phyloP scores from a whole-genome alignment of 257 asterid species.

The Gentiana macrophylla region DNA sequence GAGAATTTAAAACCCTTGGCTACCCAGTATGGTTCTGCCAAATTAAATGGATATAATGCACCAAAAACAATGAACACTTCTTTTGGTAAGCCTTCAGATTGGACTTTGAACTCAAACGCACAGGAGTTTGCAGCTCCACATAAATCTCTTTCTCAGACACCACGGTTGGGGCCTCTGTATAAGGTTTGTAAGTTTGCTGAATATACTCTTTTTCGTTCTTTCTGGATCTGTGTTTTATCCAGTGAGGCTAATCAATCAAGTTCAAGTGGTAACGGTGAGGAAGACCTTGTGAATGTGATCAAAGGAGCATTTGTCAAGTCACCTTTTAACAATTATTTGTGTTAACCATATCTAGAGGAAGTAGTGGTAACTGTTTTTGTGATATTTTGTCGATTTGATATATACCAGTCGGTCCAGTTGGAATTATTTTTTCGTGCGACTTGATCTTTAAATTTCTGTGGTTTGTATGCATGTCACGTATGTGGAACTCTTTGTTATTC shows the following conservation, averaged over 20 bases:
- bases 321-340: too few species aligned
- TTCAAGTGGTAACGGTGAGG: too few species aligned
- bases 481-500: background rate
- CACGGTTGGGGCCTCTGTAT: constrained; percentile 34
- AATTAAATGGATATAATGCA: constrained; percentile 28
- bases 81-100: constrained; percentile 17
- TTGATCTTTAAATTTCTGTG: too few species aligned
- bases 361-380: too few species aligned
- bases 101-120: constrained; percentile 29
- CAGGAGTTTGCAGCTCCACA: constrained; percentile 27
- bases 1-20: constrained; percentile 25
- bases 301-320: too few species aligned
- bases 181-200: constrained; percentile 27
- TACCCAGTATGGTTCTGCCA: constrained; percentile 33
- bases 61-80: constrained; percentile 18
- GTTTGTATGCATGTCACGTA: background rate
- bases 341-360: too few species aligned
- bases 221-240: too few species aligned
- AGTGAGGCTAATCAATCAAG: too few species aligned
- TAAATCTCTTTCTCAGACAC: constrained; percentile 39
- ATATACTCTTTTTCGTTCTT: background rate
- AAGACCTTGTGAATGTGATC: too few species aligned
- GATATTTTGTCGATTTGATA: too few species aligned
- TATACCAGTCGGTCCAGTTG: too few species aligned
- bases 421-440: too few species aligned